phyloP scores from a whole-genome alignment of 2,329 filamentous ascomycete species.

The Grosmannia serpens region DNA sequence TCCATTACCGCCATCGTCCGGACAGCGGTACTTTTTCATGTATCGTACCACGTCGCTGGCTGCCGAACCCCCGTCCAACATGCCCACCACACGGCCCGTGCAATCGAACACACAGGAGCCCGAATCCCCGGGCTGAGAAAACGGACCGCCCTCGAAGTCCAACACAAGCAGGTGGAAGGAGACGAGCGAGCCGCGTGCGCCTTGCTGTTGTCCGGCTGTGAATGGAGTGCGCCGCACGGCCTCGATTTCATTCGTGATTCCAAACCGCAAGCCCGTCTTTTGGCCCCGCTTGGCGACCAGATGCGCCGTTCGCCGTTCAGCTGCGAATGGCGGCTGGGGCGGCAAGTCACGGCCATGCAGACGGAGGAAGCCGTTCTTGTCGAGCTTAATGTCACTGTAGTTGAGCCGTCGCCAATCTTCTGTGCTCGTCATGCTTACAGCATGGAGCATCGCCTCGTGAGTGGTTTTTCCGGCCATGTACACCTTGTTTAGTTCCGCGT shows the following conservation, averaged over 20 bases:
- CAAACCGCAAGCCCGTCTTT: not conserved
- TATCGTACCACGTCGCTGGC: not conserved
- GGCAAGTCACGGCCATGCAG: not conserved
- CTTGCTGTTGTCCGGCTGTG: too few species aligned
- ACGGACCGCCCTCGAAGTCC: not conserved
- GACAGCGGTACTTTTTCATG: not conserved
- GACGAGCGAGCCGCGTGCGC: not conserved
- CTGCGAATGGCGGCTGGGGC: not conserved
- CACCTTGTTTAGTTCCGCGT: not conserved
- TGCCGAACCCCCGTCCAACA: not conserved
- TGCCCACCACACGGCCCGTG: not conserved
- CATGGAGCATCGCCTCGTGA: not conserved
- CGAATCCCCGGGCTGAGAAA: not conserved
- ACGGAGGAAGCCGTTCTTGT: not conserved
- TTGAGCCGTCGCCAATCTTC: not conserved
- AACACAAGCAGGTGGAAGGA: not conserved
- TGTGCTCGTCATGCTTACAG: not conserved
- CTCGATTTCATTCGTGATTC: slow-evolving; percentile 1
- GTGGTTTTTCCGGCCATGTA: not conserved
- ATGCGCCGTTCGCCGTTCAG: not conserved
- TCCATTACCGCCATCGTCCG: not conserved
- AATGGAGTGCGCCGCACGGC: not conserved
- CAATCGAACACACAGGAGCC: not conserved
- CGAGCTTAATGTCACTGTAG: not conserved
- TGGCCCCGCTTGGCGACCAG: slow-evolving; percentile 1